These are phyloP conservation scores for Talaromyces ruber DNA, from an alignment of 495 filamentous ascomycete species.

Conservation along the genomic window DNA sequence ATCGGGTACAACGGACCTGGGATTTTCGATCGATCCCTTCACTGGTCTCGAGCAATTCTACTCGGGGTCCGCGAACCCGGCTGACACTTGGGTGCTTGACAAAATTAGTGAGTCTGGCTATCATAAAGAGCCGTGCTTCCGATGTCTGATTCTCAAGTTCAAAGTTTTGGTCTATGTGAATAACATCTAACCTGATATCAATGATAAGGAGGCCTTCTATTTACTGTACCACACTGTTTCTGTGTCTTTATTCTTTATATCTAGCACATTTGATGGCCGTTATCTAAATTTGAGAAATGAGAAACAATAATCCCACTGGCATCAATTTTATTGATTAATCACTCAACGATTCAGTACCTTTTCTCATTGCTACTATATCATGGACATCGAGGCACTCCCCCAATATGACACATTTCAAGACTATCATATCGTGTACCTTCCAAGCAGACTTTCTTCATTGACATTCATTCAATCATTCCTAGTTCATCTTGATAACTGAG, in stretches of 20 bases:
- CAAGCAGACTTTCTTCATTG: background rate
- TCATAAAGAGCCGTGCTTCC: too few species aligned
- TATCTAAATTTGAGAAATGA: too few species aligned
- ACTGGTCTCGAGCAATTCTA: background rate
- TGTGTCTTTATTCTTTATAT: background rate
- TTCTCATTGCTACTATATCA: too few species aligned
- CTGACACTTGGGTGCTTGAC: background rate
- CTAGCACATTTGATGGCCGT: too few species aligned
- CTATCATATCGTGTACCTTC: background rate
- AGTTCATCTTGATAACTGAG: conserved; percentile 44
- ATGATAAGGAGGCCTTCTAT: too few species aligned
- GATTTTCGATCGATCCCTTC: background rate
- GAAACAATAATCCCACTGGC: background rate
- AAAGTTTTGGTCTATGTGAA: too few species aligned
- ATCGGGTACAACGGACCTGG: background rate
- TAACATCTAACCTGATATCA: too few species aligned
- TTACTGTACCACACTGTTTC: too few species aligned
- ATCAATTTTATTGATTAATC: background rate
- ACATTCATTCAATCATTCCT: conserved; percentile 7
- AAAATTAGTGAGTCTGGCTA: background rate
- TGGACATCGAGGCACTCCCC: too few species aligned
- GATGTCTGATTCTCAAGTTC: too few species aligned
- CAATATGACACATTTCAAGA: background rate
- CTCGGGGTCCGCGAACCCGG: background rate
- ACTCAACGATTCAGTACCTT: background rate